A percentile compares a stretch with the other conserved stretches of the same genome.
Evolutionary conservation across 306 rosid species (phyloP).

Genomic region (Trifolium pratense): DNA sequence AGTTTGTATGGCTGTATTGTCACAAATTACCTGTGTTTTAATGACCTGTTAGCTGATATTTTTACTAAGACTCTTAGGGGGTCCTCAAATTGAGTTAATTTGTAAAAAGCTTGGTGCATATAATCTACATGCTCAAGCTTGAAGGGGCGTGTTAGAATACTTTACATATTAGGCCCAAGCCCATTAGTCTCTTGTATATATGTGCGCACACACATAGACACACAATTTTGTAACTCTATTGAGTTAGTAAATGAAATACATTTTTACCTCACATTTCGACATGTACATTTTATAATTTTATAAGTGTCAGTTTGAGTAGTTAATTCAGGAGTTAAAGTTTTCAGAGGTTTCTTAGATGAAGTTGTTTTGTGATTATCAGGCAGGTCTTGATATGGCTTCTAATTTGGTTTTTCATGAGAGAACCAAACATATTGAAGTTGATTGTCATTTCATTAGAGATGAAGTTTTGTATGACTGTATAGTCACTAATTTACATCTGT

Average conservation of each 20-base stretch:
- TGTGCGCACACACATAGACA: not conserved
- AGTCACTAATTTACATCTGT: not conserved
- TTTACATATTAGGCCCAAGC: not conserved
- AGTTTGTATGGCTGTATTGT: too few relatives aligned
- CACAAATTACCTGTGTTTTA: too few relatives aligned
- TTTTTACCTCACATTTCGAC: not conserved
- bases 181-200: not conserved
- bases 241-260: not conserved
- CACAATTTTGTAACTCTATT: not conserved
- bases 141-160: not conserved
- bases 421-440: not conserved
- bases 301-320: too few relatives aligned
- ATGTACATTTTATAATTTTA: too few relatives aligned
- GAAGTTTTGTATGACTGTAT: not conserved
- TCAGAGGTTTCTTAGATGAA: not conserved
- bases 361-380: not conserved
- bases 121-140: not conserved
- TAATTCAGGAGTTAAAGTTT: not conserved
- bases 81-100: too few relatives aligned
- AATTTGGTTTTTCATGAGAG: not conserved
- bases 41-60: too few relatives aligned
- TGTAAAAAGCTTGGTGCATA: slow-evolving; percentile 1
- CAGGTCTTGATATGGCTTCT: not conserved
- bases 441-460: not conserved
- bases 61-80: too few relatives aligned